Evolutionary conservation across 306 rosid genomes (phyloP), one percentile per base, ranked within the genome.

Genomic region (Sphenostylis stenocarpa): DNA sequence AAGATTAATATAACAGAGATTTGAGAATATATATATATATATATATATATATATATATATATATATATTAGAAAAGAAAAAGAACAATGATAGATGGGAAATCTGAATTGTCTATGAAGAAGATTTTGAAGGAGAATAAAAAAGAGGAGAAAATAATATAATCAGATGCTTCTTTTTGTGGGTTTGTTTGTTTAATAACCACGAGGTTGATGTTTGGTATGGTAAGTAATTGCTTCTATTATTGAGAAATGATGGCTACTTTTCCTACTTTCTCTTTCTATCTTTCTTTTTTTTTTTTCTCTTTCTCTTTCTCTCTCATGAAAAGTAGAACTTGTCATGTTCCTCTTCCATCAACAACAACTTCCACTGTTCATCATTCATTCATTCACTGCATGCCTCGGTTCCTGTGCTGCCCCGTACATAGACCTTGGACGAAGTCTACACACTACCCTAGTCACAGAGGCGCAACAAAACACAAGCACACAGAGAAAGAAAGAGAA

Each of bases 211-310:
- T 88, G 90, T 94, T 91, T 86, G 92, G 94, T 91, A 67, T 87
- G 90, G 89, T 81, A 70, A 88, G 92, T 91, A 79, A 88, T 87
- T 80, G 97, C 81, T 86, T 87, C 87, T 79, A 94, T 94, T 90
- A 94, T 91, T 94, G 94, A 87, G 96, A 91, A 94, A 94, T 94
- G 96, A 94, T 94, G 94, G 87, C 93, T 79, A 84, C 88, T 86
- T 90, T 87, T 81, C 79, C 73, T 69, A 70, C 65, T 67, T 34
- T 57, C 49, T 79, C 38, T 83, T 29, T 63, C 56, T 43, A 48
- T 78, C 64, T 76, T 66, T 56, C 20, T 76, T 55, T 56, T 78
- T 58, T 76, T 66, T 56, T 33, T 76, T 55, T 56, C 47, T 41
- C 47, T 61, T 52, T 63, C 8, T 63, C 16, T 73, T 56, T 82